Percentiles rank a stretch among this genome's conserved stretches.
These are phyloP conservation scores for Acer yangbiense DNA, from an alignment of 345 rosid genomes.

Conservation along the genomic window DNA sequence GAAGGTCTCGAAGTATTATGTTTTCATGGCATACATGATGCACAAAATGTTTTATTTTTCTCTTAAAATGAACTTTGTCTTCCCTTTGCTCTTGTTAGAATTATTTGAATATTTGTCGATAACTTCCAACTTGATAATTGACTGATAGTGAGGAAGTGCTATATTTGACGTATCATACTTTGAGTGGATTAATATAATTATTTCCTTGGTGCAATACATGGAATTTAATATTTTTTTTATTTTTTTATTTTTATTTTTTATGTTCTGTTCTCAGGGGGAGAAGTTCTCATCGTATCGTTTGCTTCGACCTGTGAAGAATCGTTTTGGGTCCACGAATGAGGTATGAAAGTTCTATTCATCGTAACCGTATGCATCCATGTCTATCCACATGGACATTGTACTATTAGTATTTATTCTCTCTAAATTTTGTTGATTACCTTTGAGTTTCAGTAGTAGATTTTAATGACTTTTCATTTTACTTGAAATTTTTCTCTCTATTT, in stretches of 20 bases:
- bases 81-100: constrained; percentile 11
- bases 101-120: background rate
- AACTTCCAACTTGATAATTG: background rate
- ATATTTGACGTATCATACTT: constrained; percentile 5
- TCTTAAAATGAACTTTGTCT: background rate
- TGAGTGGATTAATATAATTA: background rate
- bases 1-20: background rate
- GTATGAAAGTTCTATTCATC: constrained; percentile 35
- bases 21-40: background rate
- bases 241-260: background rate
- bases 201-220: constrained; percentile 1
- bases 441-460: background rate
- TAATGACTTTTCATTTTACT: background rate
- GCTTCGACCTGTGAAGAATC: constrained; percentile 94
- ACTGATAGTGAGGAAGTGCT: background rate
- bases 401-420: background rate
- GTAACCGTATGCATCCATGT: background rate
- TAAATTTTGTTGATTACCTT: background rate
- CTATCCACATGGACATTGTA: background rate
- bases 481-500: background rate
- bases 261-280: constrained; percentile 62
- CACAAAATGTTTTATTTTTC: background rate
- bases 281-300: constrained; percentile 79
- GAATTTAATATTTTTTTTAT: background rate
- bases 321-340: constrained; percentile 94